Conservation (phyloP, 2,329 filamentous ascomycete species). For the Colletotrichum endophyticum region DNA sequence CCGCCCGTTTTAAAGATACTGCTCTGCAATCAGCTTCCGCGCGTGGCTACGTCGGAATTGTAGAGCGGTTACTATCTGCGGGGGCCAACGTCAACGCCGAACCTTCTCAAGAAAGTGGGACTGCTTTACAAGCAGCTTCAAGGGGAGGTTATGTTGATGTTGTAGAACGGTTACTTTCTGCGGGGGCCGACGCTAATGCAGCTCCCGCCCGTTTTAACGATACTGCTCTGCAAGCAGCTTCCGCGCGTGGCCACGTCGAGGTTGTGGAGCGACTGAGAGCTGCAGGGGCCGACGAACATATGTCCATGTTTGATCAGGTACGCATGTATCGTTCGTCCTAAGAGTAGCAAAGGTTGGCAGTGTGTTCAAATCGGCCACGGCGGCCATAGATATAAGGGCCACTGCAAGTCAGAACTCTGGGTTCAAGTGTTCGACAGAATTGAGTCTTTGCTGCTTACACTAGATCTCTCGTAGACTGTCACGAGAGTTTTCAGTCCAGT, state of each 20-base stretch:
- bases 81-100: too few relatives aligned
- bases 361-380: background rate
- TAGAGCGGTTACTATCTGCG: too few relatives aligned
- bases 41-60: fast-evolving
- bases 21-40: too few relatives aligned
- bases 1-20: too few relatives aligned
- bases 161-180: too few relatives aligned
- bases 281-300: fast-evolving
- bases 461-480: background rate
- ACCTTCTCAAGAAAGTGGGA: fast-evolving
- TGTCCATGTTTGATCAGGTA: background rate
- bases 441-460: background rate
- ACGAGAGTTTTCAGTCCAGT: background rate
- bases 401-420: background rate
- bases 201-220: too few relatives aligned
- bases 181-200: too few relatives aligned
- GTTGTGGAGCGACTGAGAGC: background rate
- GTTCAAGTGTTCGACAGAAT: background rate
- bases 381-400: fast-evolving
- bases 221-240: background rate
- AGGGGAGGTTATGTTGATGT: fast-evolving
- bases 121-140: too few relatives aligned
- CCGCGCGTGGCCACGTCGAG: background rate
- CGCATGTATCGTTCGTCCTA: fast-evolving
- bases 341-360: background rate